Conservation (phyloP, 2,329 filamentous ascomycete species). For the Penicillium sp. region DNA sequence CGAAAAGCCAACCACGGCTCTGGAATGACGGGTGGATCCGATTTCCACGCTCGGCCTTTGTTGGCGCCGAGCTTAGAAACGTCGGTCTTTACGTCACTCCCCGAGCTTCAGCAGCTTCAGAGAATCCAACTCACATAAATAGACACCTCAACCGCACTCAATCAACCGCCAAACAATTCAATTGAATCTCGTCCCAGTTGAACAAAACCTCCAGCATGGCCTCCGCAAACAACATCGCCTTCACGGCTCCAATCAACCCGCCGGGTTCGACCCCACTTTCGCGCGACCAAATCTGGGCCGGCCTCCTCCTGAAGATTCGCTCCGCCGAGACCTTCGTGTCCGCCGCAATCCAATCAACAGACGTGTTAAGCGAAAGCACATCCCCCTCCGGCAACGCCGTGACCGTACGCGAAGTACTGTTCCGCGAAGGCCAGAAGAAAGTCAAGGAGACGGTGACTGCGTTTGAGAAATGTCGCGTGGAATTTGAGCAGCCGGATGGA, state of each 20-base stretch:
- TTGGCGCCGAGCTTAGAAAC: not conserved
- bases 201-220: slow-evolving; percentile 5
- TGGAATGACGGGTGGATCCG: not conserved
- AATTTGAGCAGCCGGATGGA: slow-evolving; percentile 29
- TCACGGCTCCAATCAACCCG: slow-evolving; percentile 40
- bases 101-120: not conserved
- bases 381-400: slow-evolving; percentile 24
- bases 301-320: slow-evolving; percentile 29
- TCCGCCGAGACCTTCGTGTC: slow-evolving; percentile 33
- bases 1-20: too few relatives aligned
- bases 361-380: slow-evolving; percentile 25
- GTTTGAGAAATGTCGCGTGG: slow-evolving; percentile 26
- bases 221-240: slow-evolving; percentile 36
- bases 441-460: slow-evolving; percentile 28
- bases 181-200: not conserved
- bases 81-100: not conserved
- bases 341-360: slow-evolving; percentile 28
- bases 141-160: not conserved
- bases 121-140: too few relatives aligned
- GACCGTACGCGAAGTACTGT: slow-evolving; percentile 30
- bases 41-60: not conserved
- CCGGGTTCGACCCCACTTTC: slow-evolving; percentile 30
- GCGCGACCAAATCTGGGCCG: slow-evolving; percentile 37
- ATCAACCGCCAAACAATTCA: not conserved
- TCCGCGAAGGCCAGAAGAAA: slow-evolving; percentile 24